A percentile compares a stretch with the other conserved stretches of the same genome.
These are phyloP conservation scores for Chloropicon primus DNA, from an alignment of 139 green algal genomes.

Conservation along the genomic window DNA sequence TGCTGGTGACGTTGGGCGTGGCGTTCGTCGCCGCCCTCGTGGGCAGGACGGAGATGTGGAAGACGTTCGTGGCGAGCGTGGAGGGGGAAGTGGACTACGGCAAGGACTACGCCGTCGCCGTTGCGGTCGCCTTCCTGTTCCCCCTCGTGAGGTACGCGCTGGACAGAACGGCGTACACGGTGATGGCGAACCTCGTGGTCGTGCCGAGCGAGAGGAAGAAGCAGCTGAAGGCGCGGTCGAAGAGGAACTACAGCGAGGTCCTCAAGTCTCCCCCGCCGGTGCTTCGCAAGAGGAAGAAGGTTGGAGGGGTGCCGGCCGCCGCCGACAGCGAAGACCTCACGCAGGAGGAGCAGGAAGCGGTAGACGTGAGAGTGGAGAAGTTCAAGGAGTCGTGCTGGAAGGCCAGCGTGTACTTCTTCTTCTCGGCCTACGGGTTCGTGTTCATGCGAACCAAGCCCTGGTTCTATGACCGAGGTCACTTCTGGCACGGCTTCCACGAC, in stretches of 20 bases:
- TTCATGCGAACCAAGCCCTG: background rate
- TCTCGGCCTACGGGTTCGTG: constrained; percentile 13
- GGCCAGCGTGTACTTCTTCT: constrained; percentile 13
- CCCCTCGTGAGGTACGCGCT: background rate
- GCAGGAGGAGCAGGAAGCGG: background rate
- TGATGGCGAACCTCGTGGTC: background rate
- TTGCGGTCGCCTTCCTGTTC: background rate
- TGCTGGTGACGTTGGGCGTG: background rate
- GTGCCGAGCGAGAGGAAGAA: background rate
- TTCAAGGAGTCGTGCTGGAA: constrained; percentile 31
- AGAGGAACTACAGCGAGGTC: too few relatives aligned
- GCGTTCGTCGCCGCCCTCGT: background rate
- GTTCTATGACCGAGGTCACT: background rate
- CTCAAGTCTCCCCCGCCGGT: too few relatives aligned
- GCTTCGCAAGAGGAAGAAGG: too few relatives aligned
- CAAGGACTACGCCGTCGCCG: background rate
- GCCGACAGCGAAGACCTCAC: background rate
- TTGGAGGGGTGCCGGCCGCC: too few relatives aligned
- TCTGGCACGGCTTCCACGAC: background rate
- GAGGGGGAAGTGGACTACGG: background rate
- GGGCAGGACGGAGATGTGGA: background rate
- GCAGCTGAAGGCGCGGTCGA: background rate
- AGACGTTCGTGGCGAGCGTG: background rate
- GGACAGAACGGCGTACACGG: background rate
- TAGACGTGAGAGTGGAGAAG: constrained; percentile 2